Evolutionary conservation across 2,329 filamentous ascomycete genomes (phyloP).

Genomic region (Lasiodiplodia citricola): DNA sequence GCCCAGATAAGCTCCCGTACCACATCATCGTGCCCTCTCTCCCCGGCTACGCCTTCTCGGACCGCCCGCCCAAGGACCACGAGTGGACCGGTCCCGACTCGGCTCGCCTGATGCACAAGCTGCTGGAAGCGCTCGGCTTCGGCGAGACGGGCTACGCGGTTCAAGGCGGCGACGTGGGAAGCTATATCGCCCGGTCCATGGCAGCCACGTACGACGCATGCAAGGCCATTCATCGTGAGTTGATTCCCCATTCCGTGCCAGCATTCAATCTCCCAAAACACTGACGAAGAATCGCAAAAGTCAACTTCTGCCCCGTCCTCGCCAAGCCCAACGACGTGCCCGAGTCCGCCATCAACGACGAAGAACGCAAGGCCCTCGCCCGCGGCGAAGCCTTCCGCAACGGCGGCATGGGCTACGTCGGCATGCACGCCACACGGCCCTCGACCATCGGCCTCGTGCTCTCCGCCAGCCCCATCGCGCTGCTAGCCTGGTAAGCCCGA

Average conservation of each 20-base stretch:
- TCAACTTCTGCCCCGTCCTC: conserved; percentile 29
- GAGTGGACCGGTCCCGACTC: conserved; percentile 51
- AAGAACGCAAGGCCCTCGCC: conserved; percentile 32
- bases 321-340: conserved; percentile 31
- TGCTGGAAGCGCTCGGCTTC: conserved; percentile 64
- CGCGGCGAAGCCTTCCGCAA: conserved; percentile 41
- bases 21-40: conserved; percentile 64
- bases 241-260: not conserved
- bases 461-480: conserved; percentile 59
- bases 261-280: not conserved
- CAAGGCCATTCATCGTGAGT: conserved; percentile 48
- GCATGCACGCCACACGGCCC: conserved; percentile 58
- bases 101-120: conserved; percentile 54
- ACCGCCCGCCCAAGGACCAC: conserved; percentile 51
- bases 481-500: conserved; percentile 58
- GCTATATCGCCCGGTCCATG: conserved; percentile 50
- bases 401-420: conserved; percentile 56
- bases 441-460: conserved; percentile 63
- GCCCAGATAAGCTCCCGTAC: conserved; percentile 58
- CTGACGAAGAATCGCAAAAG: not conserved
- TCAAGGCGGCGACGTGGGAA: conserved; percentile 65
- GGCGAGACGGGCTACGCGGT: conserved; percentile 55
- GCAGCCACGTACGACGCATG: conserved; percentile 51
- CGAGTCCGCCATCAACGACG: conserved; percentile 28
- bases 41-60: conserved; percentile 61